A percentile compares a stretch with the other conserved stretches of the same genome.
Evolutionary conservation across 2,329 filamentous ascomycete genomes (phyloP).

Genomic region (Pseudogymnoascus sp.): DNA sequence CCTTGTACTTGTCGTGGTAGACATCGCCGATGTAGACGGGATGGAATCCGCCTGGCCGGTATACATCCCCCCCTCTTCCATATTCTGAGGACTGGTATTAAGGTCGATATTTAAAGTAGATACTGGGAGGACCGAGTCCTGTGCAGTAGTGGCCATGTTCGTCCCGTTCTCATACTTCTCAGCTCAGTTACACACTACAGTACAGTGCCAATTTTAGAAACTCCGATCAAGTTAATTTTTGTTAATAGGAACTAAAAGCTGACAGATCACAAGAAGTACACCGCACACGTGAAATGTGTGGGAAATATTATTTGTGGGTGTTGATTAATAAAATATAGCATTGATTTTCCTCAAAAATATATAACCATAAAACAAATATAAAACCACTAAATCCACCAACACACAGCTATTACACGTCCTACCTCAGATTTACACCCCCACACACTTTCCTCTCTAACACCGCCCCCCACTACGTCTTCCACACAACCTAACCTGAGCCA

Average conservation of each 20-base stretch:
- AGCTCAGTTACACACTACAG: background rate
- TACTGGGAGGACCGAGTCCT: background rate
- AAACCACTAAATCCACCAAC: no score
- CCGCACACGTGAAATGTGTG: background rate
- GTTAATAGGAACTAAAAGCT: background rate
- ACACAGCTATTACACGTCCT: no score
- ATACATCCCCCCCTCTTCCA: constrained; percentile 8
- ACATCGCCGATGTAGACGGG: constrained; percentile 21
- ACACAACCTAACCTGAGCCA: background rate
- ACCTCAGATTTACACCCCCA: no score
- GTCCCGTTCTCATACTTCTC: background rate
- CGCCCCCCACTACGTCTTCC: background rate
- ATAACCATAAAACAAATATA: no score
- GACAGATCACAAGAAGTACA: background rate
- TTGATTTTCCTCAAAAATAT: no score
- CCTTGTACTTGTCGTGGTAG: constrained; percentile 17
- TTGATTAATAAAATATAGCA: no score
- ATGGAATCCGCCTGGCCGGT: constrained; percentile 20
- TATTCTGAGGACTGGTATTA: background rate
- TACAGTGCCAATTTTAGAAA: background rate
- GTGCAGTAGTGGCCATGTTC: background rate
- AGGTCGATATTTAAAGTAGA: background rate
- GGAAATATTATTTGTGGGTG: no score
- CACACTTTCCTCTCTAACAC: background rate
- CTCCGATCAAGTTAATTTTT: background rate